Base-by-base conservation (phyloP, 768 basidiomycete species). In the Symmetrospora coprosmae region DNA sequence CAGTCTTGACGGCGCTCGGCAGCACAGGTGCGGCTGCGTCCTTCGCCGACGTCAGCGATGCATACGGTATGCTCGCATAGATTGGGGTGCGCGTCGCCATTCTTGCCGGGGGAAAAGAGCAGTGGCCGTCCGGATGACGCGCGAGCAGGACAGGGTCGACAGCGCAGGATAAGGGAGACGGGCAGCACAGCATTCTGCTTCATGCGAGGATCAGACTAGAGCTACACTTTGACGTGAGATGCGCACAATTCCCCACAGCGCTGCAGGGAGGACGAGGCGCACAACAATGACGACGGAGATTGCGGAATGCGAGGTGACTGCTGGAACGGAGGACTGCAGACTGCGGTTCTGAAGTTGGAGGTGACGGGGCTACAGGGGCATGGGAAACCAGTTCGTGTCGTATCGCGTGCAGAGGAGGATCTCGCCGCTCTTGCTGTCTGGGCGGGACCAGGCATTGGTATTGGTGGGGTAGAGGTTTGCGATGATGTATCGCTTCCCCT, bases 401-500 rank as follows among this genome's bases (percentile, higher is more conserved):
- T 30, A 58, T 16, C 55, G 39, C 2, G 55, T 58, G 19, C n/a
- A 76, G 63, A 91, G 71, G 71, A 81, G 90, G 2, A 89, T 77
- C 67, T 85, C 81, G 16, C 82, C 78, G 16, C 75, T 79, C 11
- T 73, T 75, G 16, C 78, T 78, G 49, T 74, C 60, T n/a, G 68
- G 72, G 38, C 75, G 77, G 80, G 85, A 84, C 89, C 89, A 92
- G 16, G 86, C 79, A 0, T 74, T 78, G 5, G 73, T 73, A 41
- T 84, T 80, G 14, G 77, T 80, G 6, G 89, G 88, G 27, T 79
- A 69, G 56, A 89, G 65, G 68, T 87, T 88, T 19, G 84, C 84
- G 4, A 84, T 72, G 68, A 82, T 67, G 68, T 82, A 90, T 55
- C 80, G 73, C 68, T 83, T 80, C 1, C 86, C 84, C 30, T 77